Evolutionary conservation across 306 rosid genomes (phyloP).

Genomic region (Casuarina cunninghamiana): DNA sequence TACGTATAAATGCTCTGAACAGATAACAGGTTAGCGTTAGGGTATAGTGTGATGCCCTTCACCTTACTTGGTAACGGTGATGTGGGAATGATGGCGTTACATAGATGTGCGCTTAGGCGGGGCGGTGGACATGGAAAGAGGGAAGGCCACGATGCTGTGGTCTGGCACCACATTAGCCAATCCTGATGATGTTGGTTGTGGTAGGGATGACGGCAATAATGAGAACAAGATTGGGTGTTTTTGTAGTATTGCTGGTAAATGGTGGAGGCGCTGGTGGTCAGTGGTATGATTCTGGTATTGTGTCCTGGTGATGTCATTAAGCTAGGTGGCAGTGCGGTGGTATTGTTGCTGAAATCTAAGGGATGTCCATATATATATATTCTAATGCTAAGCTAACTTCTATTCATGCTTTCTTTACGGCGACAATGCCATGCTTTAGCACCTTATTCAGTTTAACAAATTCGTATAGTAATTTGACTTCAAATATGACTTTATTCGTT

Average conservation of each 20-base stretch:
- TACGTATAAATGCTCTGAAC: background rate
- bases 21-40: background rate
- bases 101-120: background rate
- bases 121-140: background rate
- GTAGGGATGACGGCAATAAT: background rate
- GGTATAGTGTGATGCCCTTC: background rate
- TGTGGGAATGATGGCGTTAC: background rate
- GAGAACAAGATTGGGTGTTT: background rate
- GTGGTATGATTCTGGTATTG: background rate
- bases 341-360: background rate
- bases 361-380: too few species aligned
- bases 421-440: background rate
- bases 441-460: background rate
- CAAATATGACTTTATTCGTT: background rate
- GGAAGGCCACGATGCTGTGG: background rate
- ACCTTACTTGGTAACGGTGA: too few species aligned
- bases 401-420: background rate
- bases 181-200: background rate
- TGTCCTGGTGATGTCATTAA: background rate
- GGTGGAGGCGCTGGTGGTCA: background rate
- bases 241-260: background rate
- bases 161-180: background rate
- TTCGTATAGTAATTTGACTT: background rate
- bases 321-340: constrained; percentile 1
- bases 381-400: background rate